phyloP scores from a whole-genome alignment of 176 grass and related monocot species.

The Calamus simplicifolius region DNA sequence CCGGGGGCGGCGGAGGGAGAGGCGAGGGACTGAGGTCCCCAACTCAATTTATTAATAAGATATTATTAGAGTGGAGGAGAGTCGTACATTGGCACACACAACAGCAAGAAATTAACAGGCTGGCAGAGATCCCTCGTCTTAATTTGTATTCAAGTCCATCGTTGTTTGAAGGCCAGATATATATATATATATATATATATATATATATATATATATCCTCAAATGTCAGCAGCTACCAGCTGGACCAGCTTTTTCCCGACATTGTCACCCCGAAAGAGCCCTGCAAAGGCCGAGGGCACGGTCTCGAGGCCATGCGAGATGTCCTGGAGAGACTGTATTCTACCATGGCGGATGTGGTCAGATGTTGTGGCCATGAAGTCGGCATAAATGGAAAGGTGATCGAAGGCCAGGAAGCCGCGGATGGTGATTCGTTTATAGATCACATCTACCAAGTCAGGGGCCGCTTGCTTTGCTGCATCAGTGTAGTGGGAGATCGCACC shows the following conservation, averaged over 20 bases:
- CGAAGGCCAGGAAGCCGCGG: slow-evolving; percentile 32
- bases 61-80: too few relatives aligned
- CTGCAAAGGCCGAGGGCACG: slow-evolving; percentile 33
- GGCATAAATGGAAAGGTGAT: slow-evolving; percentile 23
- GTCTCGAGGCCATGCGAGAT: slow-evolving; percentile 31
- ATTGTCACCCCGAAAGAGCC: slow-evolving; percentile 30
- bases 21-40: too few relatives aligned
- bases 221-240: background rate
- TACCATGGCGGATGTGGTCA: slow-evolving; percentile 23
- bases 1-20: too few relatives aligned
- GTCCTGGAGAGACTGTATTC: slow-evolving; percentile 31
- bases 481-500: slow-evolving; percentile 56
- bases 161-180: too few relatives aligned
- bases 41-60: too few relatives aligned
- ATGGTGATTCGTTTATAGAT: slow-evolving; percentile 64
- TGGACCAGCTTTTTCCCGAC: slow-evolving; percentile 51
- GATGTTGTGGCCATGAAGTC: slow-evolving; percentile 20
- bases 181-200: too few relatives aligned
- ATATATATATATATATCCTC: too few relatives aligned
- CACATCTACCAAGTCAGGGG: slow-evolving; percentile 23
- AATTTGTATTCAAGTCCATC: too few relatives aligned
- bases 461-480: slow-evolving; percentile 4
- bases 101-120: too few relatives aligned
- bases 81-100: too few relatives aligned
- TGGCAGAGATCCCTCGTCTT: too few relatives aligned